Evolutionary conservation across 2,329 filamentous ascomycete genomes (phyloP).

Genomic region (Colletotrichum sidae): DNA sequence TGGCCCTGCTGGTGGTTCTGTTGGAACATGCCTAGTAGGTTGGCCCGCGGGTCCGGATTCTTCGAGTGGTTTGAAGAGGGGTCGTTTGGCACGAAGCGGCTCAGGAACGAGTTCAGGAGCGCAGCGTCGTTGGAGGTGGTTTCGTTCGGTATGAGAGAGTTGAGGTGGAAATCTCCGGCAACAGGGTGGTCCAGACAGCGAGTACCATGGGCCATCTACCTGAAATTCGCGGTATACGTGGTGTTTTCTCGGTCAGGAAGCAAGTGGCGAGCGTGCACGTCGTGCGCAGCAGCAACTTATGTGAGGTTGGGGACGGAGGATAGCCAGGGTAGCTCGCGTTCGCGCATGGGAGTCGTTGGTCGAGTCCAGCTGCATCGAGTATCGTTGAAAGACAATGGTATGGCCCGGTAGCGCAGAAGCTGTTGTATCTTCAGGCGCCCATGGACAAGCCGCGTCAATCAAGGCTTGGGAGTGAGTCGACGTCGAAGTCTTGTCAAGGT

Average conservation of each 20-base stretch:
- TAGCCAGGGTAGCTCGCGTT: constrained; percentile 49
- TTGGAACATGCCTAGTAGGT: constrained; percentile 74
- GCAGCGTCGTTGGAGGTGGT: constrained; percentile 58
- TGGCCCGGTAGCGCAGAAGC: constrained; percentile 26
- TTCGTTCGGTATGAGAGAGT: constrained; percentile 48
- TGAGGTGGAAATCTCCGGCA: constrained; percentile 68
- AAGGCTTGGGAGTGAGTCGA: neutral
- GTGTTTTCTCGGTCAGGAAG: constrained; percentile 36
- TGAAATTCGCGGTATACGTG: constrained; percentile 44
- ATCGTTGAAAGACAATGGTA: constrained; percentile 24
- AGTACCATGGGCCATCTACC: constrained; percentile 78
- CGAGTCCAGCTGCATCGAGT: constrained; percentile 38
- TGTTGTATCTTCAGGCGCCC: constrained; percentile 30
- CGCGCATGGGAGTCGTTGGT: constrained; percentile 50
- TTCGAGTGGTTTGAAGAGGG: constrained; percentile 39
- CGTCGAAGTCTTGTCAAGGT: constrained; percentile 17
- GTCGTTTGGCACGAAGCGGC: constrained; percentile 46
- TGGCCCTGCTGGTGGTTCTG: constrained; percentile 79
- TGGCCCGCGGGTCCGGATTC: constrained; percentile 41
- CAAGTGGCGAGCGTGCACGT: constrained; percentile 14
- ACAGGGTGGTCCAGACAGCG: constrained; percentile 69
- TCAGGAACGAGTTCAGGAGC: constrained; percentile 49
- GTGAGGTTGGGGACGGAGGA: constrained; percentile 48
- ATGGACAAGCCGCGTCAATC: constrained; percentile 29
- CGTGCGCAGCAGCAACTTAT: constrained; percentile 43